Percentiles rank a stretch among this genome's conserved stretches.
phyloP scores from a whole-genome alignment of 345 rosid genomes.

The Toxicodendron radicans region DNA sequence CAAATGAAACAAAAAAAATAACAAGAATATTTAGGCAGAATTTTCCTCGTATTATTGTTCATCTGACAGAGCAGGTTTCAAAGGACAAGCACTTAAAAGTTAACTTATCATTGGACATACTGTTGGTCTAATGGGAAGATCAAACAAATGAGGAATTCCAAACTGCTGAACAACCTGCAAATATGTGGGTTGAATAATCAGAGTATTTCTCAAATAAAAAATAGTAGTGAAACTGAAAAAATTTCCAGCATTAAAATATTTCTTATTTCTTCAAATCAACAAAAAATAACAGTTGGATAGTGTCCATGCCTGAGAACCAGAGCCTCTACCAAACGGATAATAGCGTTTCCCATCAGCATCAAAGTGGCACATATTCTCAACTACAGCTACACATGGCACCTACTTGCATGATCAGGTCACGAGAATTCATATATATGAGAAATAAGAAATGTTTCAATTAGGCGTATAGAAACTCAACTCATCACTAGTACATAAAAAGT shows the following conservation, averaged over 20 bases:
- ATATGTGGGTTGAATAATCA: slow-evolving; percentile 17
- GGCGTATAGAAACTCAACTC: background rate
- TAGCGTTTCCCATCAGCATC: slow-evolving; percentile 95
- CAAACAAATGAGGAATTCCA: slow-evolving; percentile 96
- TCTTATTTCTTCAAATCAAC: slow-evolving; percentile 1
- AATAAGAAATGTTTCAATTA: background rate
- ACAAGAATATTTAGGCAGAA: no score
- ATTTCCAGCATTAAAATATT: slow-evolving; percentile 6
- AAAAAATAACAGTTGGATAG: slow-evolving; percentile 12
- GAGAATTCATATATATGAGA: slow-evolving; percentile 7
- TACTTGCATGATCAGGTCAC: slow-evolving; percentile 28
- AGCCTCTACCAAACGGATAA: slow-evolving; percentile 97
- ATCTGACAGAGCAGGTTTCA: no score
- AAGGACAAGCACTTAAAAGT: background rate
- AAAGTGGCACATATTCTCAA: slow-evolving; percentile 97
- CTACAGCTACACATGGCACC: slow-evolving; percentile 98
- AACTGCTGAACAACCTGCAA: slow-evolving; percentile 92
- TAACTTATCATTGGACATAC: slow-evolving; percentile 39
- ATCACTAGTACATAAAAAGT: background rate
- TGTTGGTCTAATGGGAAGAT: slow-evolving; percentile 90
- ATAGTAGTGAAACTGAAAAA: background rate
- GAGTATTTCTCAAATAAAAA: slow-evolving; percentile 1
- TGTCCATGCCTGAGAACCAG: slow-evolving; percentile 82
- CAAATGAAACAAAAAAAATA: no score
- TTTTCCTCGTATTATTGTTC: no score